Base-by-base conservation (phyloP, 2,329 filamentous ascomycete species). In the Leptographium flavum region DNA sequence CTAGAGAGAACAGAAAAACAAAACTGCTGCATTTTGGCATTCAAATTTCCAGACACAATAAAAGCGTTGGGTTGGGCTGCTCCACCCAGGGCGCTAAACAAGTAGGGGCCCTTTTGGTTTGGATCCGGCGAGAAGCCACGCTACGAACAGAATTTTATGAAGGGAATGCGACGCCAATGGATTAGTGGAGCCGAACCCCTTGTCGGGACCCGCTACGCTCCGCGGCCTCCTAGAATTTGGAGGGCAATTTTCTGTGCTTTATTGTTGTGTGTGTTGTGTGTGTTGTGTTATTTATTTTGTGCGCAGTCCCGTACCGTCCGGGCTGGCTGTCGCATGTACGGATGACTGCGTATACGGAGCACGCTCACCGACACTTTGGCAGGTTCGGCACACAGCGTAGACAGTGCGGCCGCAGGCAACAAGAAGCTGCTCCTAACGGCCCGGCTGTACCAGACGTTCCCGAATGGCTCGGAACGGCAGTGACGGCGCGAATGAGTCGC, bases 1-100 rank as follows among this genome's bases (percentile, higher is more conserved):
- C 11, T 9, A 22, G 13, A 38, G 13, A 39, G 22, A 25, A 19
- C 38, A 39, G 13, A 37, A 37, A 21, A 23, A 37, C 21, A 15
- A 7, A n/a, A n/a, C n/a, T n/a, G n/a, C n/a, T n/a, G n/a, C n/a
- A n/a, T n/a, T n/a, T n/a, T n/a, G n/a, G n/a, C n/a, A n/a, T n/a
- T n/a, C n/a, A n/a, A n/a, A n/a, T n/a, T n/a, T n/a, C n/a, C n/a
- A n/a, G n/a, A n/a, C 11, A 25, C 11, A 3, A 42, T 14, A 42
- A 42, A 27, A 41, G 35, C 40, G 40, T 42, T 42, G 40, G 40
- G 40, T 42, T 42, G 28, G n/a, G 28, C 14, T 4, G 21, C 30
- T 39, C 46, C 46, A 48, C 43, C 39, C 35, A 39, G 38, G 35
- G 14, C 46, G 36, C 46, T 48, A 48, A 27, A 25, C 30, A n/a